Base-by-base conservation (phyloP, 2,329 filamentous ascomycete species). In the Dothistroma septosporum region DNA sequence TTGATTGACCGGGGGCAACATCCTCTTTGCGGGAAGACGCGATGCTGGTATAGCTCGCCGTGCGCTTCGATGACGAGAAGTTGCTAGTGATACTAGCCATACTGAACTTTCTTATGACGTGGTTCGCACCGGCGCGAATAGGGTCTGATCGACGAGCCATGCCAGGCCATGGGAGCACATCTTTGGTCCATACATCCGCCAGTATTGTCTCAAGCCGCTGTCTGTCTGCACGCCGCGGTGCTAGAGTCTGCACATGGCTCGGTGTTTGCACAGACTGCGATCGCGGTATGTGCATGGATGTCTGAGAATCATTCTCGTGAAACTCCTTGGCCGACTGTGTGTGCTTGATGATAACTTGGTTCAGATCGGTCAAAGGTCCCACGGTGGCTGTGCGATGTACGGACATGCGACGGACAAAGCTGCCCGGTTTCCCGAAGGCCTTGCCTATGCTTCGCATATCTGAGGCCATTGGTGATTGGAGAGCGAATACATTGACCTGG, bases 91-190 rank as follows among this genome's bases (percentile, higher is more conserved):
- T 88, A 73, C 87, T 92, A 53, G 88, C 87, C 70, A 91, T 87
- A 75, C 90, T 96, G 64, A 97, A 82, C 73, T 92, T 95, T 56
- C 92, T 85, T 78, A 96, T 96, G 71, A 96, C 85, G 0, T 90
- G 90, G 37, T 90, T 91, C 12, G 92, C 90, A n/a, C 89, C 91
- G 46, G 85, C 85, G 55, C 89, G 83, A 52, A 94, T 87, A 3
- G 91, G 70, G 68, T 96, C 89, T 77, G 78, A 85, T 74, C 73
- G 85, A 74, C 77, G 86, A 75, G 75, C 80, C 84, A 96, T 92
- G 1, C 91, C 91, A 16, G 92, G 91, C 71, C 89, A 94, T 0
- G 92, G 91, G 47, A 97, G 77, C 19, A 85, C 75, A 59, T 95
- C 89, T 55, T 87, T 86, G 14, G 89, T 95, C 88, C 92, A 97